Evolutionary conservation across 306 rosid genomes (phyloP), one percentile per base, ranked within the genome.

Genomic region (Nissolia schottii): DNA sequence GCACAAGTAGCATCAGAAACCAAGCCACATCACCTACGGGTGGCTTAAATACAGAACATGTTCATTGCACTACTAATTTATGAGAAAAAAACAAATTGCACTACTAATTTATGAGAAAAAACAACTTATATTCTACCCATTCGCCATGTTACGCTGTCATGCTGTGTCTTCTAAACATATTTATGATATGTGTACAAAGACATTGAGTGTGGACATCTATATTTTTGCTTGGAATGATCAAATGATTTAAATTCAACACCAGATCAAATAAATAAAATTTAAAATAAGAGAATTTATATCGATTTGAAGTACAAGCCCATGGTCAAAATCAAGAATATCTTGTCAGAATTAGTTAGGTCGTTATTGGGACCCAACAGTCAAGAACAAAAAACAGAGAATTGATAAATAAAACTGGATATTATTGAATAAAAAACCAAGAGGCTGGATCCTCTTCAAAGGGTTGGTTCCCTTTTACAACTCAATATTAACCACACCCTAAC

Each of bases 241-340:
- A 3, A 23, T 32, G 53, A 12, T 57, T 7, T 40, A 23, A 48
- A 57, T 57, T 67, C 43, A 76, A 76, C 27, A 48, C 19, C 37
- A 9, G 34, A 67, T 10, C 6, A 20, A 45, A 37, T 37, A 31
- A 49, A 50, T 22, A 15, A 34, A 13, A 70, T 14, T 22, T 9
- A 34, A 29, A 61, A 60, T 37, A 38, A 2, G 38, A 38, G 12
- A 5, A 37, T 13, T 77, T 20, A 31, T 27, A 61, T 37, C 40
- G 23, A 62, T 73, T 23, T 25, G 35, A 48, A 15, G 31, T 10
- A 61, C 25, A 77, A 16, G 28, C 24, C 31, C 7, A 13, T 13
- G 18, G 34, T 25, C 18, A 77, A 77, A 51, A 62, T 51, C 60
- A 67, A 70, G 67, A 62, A 14, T 51, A 62, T 18, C 8, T 62